Evolutionary conservation across 495 filamentous ascomycete species (phyloP), one percentile per base, ranked within the genome.

Genomic region (Parmelia sp.): DNA sequence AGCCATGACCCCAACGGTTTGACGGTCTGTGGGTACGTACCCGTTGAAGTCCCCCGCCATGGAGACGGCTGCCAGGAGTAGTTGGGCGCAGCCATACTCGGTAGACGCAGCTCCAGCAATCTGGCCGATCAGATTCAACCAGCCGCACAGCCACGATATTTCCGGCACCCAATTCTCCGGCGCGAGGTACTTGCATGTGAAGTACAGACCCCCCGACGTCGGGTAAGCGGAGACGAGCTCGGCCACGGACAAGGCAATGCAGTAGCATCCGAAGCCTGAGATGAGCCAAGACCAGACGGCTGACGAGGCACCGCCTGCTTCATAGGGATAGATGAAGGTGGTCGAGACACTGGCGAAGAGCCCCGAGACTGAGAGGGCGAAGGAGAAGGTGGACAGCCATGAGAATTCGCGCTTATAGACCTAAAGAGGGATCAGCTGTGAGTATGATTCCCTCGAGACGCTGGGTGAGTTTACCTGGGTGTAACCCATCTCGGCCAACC

Each of bases 111-210:
- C 78, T 44, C 87, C 87, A 12, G 82, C 80, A 49, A 88, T 75
- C 65, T 87, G 85, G 45, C 87, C 86, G 7, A 88, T 76, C 3
- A 90, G 78, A 65, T 88, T 89, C 71, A 88, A 78, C 83, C 86
- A 90, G 0, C 87, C 87, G 49, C 78, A 72, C n/a, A 76, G 15
- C 75, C 76, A 78, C 47, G 74, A 73, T 37, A 78, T 77, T 8
- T 72, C 73, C 4, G 77, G 75, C 6, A 77, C 74, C 65, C 68
- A 74, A 33, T 71, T 62, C 42, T 66, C 58, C 27, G 74, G 73
- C 5, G 74, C 76, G 14, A 80, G 72, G 57, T 75, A 78, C 55
- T 77, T 79, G 60, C 78, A 69, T 21, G 75, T 78, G 60, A 75
- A 79, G 71, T 82, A 84, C 70, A 85, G 71, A 23, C 80, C 82